phyloP scores from a whole-genome alignment of 805 yeast genomes.

The Cyberlindnera xishuangbannaensis region DNA sequence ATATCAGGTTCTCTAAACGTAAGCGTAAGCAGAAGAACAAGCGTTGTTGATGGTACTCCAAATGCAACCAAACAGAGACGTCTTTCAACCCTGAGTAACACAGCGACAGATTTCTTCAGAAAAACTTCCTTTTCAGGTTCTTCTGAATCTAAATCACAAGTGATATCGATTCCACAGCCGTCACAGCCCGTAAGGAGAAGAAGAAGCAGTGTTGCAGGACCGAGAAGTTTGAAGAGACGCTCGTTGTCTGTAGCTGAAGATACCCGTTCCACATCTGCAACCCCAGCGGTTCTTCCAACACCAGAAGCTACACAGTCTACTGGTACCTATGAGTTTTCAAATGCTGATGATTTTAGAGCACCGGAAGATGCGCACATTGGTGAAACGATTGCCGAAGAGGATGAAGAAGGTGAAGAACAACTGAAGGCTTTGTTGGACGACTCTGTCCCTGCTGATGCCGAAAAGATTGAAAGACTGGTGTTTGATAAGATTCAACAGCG shows the following conservation, averaged over 20 bases:
- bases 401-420: constrained; percentile 7
- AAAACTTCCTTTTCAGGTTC: constrained; percentile 16
- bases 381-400: constrained; percentile 2
- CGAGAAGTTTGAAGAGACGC: constrained; percentile 6
- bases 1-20: constrained; percentile 4
- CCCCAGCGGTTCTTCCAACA: neutral
- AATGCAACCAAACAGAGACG: constrained; percentile 31
- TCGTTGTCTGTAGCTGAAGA: constrained; percentile 3
- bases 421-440: neutral
- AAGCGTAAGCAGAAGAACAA: constrained; percentile 14
- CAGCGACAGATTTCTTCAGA: constrained; percentile 28
- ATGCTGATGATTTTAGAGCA: constrained; percentile 6
- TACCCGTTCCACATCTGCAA: constrained; percentile 1
- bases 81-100: constrained; percentile 33
- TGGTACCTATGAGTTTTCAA: no score
- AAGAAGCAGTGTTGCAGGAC: constrained; percentile 6
- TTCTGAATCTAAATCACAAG: constrained; percentile 13
- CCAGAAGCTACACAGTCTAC: constrained; percentile 17
- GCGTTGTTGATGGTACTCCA: constrained; percentile 13
- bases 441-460: constrained; percentile 4
- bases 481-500: constrained; percentile 4
- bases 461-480: constrained; percentile 3
- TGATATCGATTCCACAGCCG: constrained; percentile 26
- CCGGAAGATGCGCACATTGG: constrained; percentile 8
- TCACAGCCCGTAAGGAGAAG: constrained; percentile 11